Evolutionary conservation across 1,139 yeast species (phyloP), one percentile per base, ranked within the genome.

Genomic region (Candida tropicalis): DNA sequence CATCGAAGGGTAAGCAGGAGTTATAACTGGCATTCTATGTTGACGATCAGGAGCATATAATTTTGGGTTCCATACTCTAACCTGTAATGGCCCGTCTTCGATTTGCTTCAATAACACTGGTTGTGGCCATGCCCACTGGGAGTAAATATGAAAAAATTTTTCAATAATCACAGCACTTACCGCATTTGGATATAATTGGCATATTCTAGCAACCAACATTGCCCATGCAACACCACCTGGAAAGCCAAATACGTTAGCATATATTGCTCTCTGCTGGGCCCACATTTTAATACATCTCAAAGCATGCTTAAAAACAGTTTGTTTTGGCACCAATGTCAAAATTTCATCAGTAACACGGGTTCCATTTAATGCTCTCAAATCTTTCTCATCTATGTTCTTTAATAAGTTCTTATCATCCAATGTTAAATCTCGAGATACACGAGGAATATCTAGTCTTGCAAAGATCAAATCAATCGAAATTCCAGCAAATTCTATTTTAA

Each of bases 171-270:
- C 90, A 0, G 98, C 91, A 50, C 97, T 85, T 8, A 90, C 95
- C 0, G 98, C 96, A 64, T 91, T 91, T 2, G 99, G 99, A 59
- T 91, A 95, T 35, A 93, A 67, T 60, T 93, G 99, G 62, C 99
- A 93, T 26, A 93, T 90, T 56, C 99, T 77, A 0, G 99, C 99
- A 6, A 90, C 97, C 38, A 93, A 66, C 98, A 93, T 93, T 1
- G 99, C 99, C 99, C 99, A 93, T 0, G 99, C 99, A 27, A 93
- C 99, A 63, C 99, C 99, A 55, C 99, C 99, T 0, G 99, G 99
- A 65, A 93, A 93, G 0, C 99, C 99, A 75, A 86, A 89, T 38
- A 93, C 86, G 59, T 93, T 93, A 4, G 88, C 98, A 63, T 93
- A 93, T 13, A 93, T 80, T 0, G 97, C 99, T 44, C 98, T 76